Conservation (phyloP, 208 protist genomes). For the Crithidia fasciculata region DNA sequence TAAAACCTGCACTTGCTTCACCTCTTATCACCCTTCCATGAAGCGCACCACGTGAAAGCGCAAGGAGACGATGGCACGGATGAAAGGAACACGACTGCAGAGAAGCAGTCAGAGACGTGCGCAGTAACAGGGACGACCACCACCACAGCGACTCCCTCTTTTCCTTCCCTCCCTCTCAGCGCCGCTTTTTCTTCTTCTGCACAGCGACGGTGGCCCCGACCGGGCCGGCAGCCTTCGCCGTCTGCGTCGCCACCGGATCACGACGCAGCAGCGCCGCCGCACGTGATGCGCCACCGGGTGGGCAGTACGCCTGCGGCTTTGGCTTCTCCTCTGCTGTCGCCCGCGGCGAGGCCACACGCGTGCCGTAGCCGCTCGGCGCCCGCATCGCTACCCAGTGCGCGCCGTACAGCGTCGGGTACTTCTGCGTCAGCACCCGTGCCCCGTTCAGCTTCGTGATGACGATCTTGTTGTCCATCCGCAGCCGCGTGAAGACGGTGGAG, state of each 20-base stretch:
- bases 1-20: too few species aligned
- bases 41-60: too few species aligned
- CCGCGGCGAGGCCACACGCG: slow-evolving; percentile 52
- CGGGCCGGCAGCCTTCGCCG: slow-evolving; percentile 69
- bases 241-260: slow-evolving; percentile 45
- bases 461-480: slow-evolving; percentile 88
- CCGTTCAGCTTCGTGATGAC: slow-evolving; percentile 82
- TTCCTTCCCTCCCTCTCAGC: slow-evolving; percentile 8
- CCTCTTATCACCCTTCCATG: too few species aligned
- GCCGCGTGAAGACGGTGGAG: slow-evolving; percentile 80
- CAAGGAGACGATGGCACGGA: too few species aligned
- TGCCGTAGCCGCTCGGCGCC: slow-evolving; percentile 36
- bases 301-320: slow-evolving; percentile 81
- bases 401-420: slow-evolving; percentile 79
- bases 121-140: not conserved
- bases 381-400: slow-evolving; percentile 77
- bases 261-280: slow-evolving; percentile 68
- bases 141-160: not conserved
- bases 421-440: slow-evolving; percentile 66
- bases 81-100: too few species aligned
- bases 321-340: slow-evolving; percentile 37
- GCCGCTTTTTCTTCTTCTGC: slow-evolving; percentile 52
- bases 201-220: slow-evolving; percentile 62
- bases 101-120: too few species aligned
- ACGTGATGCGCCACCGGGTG: slow-evolving; percentile 64